These are phyloP conservation scores for Echinochloa phyllopogon DNA, from an alignment of 176 grass and related monocot species.

Conservation along the genomic window DNA sequence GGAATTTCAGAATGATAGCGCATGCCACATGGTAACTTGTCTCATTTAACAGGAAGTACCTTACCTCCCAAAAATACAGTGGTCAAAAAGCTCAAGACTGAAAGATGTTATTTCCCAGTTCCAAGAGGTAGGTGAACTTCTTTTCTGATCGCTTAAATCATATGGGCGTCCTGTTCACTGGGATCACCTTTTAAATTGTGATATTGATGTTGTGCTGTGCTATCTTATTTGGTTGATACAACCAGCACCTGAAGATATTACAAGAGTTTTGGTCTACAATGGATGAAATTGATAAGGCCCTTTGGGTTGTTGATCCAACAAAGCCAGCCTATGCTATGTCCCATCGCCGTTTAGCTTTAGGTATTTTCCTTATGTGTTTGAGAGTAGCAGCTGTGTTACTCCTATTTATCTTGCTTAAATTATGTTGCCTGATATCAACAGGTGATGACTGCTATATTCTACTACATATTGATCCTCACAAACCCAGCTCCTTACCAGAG, in stretches of 20 bases:
- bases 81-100: slow-evolving; percentile 69
- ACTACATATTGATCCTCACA: slow-evolving; percentile 39
- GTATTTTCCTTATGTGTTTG: slow-evolving; percentile 33
- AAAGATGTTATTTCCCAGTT: slow-evolving; percentile 68
- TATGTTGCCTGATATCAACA: neutral
- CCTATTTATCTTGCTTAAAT: slow-evolving; percentile 2
- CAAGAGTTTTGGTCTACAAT: slow-evolving; percentile 73
- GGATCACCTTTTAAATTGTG: neutral
- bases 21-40: neutral
- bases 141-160: slow-evolving; percentile 14
- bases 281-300: slow-evolving; percentile 75
- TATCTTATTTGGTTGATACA: slow-evolving; percentile 27
- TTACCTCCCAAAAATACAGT: slow-evolving; percentile 64
- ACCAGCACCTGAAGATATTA: slow-evolving; percentile 72
- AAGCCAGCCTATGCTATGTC: slow-evolving; percentile 52
- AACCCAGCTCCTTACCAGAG: slow-evolving; percentile 56
- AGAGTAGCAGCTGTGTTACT: neutral
- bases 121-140: slow-evolving; percentile 44
- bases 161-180: neutral
- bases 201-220: slow-evolving; percentile 1
- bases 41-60: slow-evolving; percentile 52
- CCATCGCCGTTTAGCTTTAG: slow-evolving; percentile 59
- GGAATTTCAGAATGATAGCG: neutral
- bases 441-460: slow-evolving; percentile 53
- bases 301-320: slow-evolving; percentile 69